phyloP scores from a whole-genome alignment of 495 filamentous ascomycete species.

The Tuber brumale region DNA sequence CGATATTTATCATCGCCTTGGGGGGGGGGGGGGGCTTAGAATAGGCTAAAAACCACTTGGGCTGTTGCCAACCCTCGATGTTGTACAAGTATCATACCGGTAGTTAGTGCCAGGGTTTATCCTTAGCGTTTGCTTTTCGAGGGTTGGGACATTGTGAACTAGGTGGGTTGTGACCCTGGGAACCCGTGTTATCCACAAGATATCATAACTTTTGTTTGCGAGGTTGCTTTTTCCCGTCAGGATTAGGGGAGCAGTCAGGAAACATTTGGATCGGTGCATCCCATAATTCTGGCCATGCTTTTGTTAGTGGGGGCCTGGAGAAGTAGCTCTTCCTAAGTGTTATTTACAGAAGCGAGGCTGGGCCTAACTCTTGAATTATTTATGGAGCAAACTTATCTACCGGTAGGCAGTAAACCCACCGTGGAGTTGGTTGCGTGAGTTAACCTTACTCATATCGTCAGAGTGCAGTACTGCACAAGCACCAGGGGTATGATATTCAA shows the following conservation, averaged over 20 bases:
- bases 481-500: too few species aligned
- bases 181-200: background rate
- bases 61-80: background rate
- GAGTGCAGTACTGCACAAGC: background rate
- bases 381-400: background rate
- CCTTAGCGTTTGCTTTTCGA: background rate
- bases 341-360: background rate
- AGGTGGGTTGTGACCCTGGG: background rate
- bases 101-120: background rate
- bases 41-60: background rate
- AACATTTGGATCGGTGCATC: background rate
- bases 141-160: background rate
- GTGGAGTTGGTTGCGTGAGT: background rate
- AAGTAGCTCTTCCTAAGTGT: background rate
- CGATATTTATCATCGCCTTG: background rate
- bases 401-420: background rate
- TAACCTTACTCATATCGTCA: background rate
- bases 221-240: background rate
- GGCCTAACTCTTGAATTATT: background rate
- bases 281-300: background rate
- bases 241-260: background rate
- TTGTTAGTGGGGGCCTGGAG: background rate
- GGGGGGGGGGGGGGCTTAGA: background rate
- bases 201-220: background rate
- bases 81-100: background rate